Evolutionary conservation across 2,329 filamentous ascomycete genomes (phyloP).

Genomic region (Macrophomina tecta): DNA sequence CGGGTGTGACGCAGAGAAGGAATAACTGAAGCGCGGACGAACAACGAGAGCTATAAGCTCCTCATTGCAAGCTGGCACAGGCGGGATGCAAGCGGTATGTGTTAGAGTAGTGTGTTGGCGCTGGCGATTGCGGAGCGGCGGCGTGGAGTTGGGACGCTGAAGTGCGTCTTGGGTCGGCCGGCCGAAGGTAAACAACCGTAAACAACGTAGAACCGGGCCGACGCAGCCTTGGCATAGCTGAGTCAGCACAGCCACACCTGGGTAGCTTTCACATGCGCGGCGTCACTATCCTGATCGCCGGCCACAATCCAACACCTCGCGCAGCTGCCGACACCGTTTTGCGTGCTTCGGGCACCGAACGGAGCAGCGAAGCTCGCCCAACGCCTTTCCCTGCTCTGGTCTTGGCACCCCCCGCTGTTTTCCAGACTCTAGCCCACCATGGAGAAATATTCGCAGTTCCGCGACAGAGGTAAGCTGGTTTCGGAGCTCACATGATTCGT

Average conservation of each 20-base stretch:
- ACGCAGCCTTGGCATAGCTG: neutral
- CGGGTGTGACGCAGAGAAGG: conserved; percentile 22
- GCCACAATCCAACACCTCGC: conserved; percentile 4
- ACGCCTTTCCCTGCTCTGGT: neutral
- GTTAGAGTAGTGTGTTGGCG: neutral
- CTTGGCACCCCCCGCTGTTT: neutral
- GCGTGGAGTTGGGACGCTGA: neutral
- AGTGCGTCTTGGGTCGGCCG: neutral
- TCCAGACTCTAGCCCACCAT: conserved; percentile 55
- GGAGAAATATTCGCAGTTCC: conserved; percentile 95
- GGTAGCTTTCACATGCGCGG: conserved; percentile 25
- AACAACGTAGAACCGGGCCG: neutral
- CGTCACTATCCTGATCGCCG: conserved; percentile 1
- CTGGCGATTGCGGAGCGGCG: neutral
- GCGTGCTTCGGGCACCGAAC: conserved; percentile 20
- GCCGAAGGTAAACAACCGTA: conserved; percentile 3
- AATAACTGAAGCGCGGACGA: conserved; percentile 22
- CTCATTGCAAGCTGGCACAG: conserved; percentile 16
- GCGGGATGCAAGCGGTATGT: conserved; percentile 1
- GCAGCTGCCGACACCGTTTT: conserved; percentile 18
- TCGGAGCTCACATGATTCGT: conserved; percentile 11
- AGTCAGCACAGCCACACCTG: no score
- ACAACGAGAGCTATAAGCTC: conserved; percentile 25
- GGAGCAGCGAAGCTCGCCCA: conserved; percentile 21
- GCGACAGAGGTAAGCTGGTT: conserved; percentile 73